Conservation (phyloP, 768 basidiomycete genomes). For the Gymnopilus junonius region DNA sequence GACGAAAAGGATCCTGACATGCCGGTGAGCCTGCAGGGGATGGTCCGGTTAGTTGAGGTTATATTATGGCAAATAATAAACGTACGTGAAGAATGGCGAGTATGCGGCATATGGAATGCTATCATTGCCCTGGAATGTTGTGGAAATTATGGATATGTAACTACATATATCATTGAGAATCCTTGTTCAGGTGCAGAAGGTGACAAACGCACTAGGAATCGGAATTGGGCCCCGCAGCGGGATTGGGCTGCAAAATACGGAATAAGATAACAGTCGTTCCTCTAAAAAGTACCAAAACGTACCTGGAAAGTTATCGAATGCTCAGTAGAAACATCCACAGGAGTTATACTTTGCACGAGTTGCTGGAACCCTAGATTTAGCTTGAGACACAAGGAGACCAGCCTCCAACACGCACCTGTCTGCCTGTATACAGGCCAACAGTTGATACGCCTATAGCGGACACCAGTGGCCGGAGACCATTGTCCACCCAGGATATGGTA, state of each 20-base stretch:
- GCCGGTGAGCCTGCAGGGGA: constrained; percentile 47
- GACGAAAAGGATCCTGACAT: constrained; percentile 65
- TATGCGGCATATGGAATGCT: constrained; percentile 40
- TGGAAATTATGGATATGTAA: constrained; percentile 63
- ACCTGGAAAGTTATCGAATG: constrained; percentile 63
- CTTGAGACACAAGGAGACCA: not conserved
- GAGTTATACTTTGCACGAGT: constrained; percentile 59
- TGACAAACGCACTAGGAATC: constrained; percentile 53
- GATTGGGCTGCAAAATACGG: constrained; percentile 50
- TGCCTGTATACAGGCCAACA: constrained; percentile 63
- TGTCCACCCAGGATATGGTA: constrained; percentile 64
- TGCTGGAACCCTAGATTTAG: constrained; percentile 35
- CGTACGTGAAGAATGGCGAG: constrained; percentile 61
- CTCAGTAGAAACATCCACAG: constrained; percentile 54
- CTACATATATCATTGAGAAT: constrained; percentile 36
- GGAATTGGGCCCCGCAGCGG: constrained; percentile 60
- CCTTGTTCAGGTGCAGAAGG: not conserved
- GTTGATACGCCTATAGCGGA: constrained; percentile 52
- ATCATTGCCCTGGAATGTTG: constrained; percentile 30
- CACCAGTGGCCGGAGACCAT: constrained; percentile 57
- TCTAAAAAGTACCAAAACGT: constrained; percentile 17
- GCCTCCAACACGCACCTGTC: constrained; percentile 43
- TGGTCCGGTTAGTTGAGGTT: not conserved
- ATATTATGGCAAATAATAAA: not conserved
- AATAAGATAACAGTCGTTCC: not conserved